These are phyloP conservation scores for Penicillium malachiteum DNA, from an alignment of 495 filamentous ascomycete species.

Conservation along the genomic window DNA sequence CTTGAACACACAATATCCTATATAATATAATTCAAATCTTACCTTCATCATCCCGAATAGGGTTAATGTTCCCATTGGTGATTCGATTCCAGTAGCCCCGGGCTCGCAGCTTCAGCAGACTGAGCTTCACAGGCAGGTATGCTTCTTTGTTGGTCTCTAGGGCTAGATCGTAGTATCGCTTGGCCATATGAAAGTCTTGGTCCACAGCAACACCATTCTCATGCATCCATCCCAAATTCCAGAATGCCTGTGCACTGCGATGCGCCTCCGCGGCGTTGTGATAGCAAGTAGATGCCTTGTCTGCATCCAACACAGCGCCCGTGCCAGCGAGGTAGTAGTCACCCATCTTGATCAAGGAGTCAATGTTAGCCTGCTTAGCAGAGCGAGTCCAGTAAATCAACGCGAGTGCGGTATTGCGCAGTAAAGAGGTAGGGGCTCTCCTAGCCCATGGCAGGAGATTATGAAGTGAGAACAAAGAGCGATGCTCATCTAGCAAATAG, in stretches of 20 bases:
- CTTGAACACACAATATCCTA: too few relatives aligned
- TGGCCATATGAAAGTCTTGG: slow-evolving; percentile 97
- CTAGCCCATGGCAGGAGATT: slow-evolving; percentile 41
- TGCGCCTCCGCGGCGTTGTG: slow-evolving; percentile 85
- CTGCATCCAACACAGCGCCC: slow-evolving; percentile 66
- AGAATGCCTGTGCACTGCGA: slow-evolving; percentile 91
- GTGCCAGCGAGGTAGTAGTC: slow-evolving; percentile 89
- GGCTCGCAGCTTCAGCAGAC: slow-evolving; percentile 78
- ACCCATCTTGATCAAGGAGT: slow-evolving; percentile 96
- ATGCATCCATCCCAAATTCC: slow-evolving; percentile 99
- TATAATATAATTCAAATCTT: slow-evolving; percentile 31
- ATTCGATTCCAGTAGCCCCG: slow-evolving; percentile 92
- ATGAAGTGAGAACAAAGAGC: slow-evolving; percentile 57
- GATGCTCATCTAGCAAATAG: slow-evolving; percentile 80
- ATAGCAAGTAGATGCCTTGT: slow-evolving; percentile 93
- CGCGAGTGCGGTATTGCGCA: slow-evolving; percentile 73
- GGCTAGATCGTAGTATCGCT: slow-evolving; percentile 91
- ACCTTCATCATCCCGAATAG: slow-evolving; percentile 87
- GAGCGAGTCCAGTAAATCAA: slow-evolving; percentile 96
- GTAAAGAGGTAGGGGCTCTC: slow-evolving; percentile 46
- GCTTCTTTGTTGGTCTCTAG: slow-evolving; percentile 88
- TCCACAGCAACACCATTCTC: slow-evolving; percentile 92
- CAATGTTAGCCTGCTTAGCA: slow-evolving; percentile 88
- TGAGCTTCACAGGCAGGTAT: slow-evolving; percentile 89
- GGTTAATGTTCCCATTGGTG: slow-evolving; percentile 83